Base-by-base conservation (phyloP, 108 stramenopile genomes). In the Skeletonema potamos region DNA sequence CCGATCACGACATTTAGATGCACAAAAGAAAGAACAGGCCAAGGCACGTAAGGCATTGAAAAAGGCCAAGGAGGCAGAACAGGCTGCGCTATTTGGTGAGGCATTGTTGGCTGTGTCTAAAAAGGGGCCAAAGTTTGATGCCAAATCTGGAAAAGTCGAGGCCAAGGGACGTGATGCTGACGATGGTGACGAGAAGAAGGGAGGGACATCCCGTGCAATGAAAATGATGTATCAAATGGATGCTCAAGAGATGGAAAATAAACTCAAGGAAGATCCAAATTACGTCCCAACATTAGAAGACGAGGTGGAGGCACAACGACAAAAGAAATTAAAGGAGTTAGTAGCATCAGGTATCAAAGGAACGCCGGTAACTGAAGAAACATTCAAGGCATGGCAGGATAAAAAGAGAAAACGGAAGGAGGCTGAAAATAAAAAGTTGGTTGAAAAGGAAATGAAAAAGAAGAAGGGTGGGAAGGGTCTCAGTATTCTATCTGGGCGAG, bases 391-490 rank as follows among this genome's bases (percentile, higher is more conserved):
- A 44, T 96, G 95, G 95, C 88, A 91, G 66, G 91, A 93, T 58
- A 61, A 73, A 15, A 96, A 96, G 67, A 74, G 91, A 82, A 93
- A 93, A 87, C 58, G 76, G 56, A 82, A 81, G 66, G 85, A 84
- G 30, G 94, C 82, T 4, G 85, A 62, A 22, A 83, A 77, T 9
- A 90, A 87, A 77, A 96, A 96, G 76, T 32, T 84, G 69, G 91
- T 96, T 5, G 94, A 96, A 64, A 67, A 69, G 6, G 94, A 96
- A 65, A 66, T 96, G 79, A 90, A 83, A 81, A 96, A 96, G 91
- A 96, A 96, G 61, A 96, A 96, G 64, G 94, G 94, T 43, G 94
- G 94, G 5, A 96, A 93, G 77, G 94, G 94, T 57, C 67, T 96
- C 73, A 79, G 88, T 48, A 83, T 96, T 24, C 74, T 96, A 56